These are phyloP conservation scores for Lathyrus tuberosus DNA, from an alignment of 306 rosid genomes.

Conservation along the genomic window DNA sequence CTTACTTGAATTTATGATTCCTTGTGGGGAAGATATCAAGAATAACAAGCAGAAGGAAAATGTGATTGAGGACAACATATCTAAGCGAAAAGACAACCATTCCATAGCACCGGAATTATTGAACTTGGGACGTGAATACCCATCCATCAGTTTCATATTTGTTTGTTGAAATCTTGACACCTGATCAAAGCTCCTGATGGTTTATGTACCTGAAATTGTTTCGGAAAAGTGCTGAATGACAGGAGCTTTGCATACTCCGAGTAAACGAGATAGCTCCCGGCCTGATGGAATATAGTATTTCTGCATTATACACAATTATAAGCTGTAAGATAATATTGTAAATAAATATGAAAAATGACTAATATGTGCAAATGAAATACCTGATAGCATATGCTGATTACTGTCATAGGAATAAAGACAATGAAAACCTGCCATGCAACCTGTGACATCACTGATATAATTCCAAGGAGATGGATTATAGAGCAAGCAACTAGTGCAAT, in stretches of 20 bases:
- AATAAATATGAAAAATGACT: too few species aligned
- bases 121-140: constrained; percentile 66
- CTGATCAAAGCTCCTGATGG: constrained; percentile 83
- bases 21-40: constrained; percentile 62
- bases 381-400: constrained; percentile 44
- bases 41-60: constrained; percentile 60
- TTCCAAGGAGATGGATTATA: constrained; percentile 35
- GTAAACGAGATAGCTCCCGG: constrained; percentile 76
- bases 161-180: constrained; percentile 62
- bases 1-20: constrained; percentile 65
- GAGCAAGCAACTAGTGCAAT: constrained; percentile 6
- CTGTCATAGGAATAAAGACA: constrained; percentile 46
- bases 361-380: constrained; percentile 23
- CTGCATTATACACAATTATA: constrained; percentile 42
- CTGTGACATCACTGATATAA: constrained; percentile 44
- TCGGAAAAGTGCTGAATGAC: constrained; percentile 80
- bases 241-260: constrained; percentile 84
- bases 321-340: background rate
- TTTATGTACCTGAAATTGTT: constrained; percentile 75
- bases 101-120: constrained; percentile 66
- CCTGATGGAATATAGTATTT: constrained; percentile 74
- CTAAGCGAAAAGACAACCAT: constrained; percentile 77
- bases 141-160: constrained; percentile 73
- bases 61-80: constrained; percentile 61
- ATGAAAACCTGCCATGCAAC: constrained; percentile 49